Percentiles rank a stretch among this genome's conserved stretches.
Evolutionary conservation across 1,284 basidiomycete species (phyloP).

Genomic region (Naganishia sp.): DNA sequence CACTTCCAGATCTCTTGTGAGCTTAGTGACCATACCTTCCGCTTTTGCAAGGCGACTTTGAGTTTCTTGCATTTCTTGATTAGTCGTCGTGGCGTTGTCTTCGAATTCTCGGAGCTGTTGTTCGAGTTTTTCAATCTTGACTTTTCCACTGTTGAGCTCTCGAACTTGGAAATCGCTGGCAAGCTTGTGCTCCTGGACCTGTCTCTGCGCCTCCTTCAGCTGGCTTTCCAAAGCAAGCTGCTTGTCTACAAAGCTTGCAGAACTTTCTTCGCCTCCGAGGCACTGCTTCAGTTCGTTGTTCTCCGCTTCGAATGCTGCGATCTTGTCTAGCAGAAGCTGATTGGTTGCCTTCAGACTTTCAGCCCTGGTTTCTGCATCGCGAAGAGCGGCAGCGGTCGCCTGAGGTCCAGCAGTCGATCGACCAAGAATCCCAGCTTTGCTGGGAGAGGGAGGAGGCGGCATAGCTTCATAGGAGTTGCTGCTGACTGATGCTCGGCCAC

Average conservation of each 20-base stretch:
- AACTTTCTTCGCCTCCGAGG: slow-evolving; percentile 21
- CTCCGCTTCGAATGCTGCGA: slow-evolving; percentile 49
- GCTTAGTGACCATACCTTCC: slow-evolving; percentile 43
- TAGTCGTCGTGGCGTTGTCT: slow-evolving; percentile 39
- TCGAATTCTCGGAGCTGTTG: slow-evolving; percentile 39
- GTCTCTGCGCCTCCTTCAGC: slow-evolving; percentile 31
- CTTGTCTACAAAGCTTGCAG: neutral
- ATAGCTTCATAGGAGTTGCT: slow-evolving; percentile 46
- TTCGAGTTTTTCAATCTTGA: slow-evolving; percentile 44
- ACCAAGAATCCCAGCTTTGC: slow-evolving; percentile 38
- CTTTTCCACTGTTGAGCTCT: slow-evolving; percentile 27
- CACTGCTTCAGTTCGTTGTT: slow-evolving; percentile 45
- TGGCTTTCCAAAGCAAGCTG: slow-evolving; percentile 14
- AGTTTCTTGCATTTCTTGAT: slow-evolving; percentile 41
- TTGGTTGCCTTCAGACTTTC: slow-evolving; percentile 25
- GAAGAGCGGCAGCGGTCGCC: slow-evolving; percentile 5
- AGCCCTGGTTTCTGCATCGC: slow-evolving; percentile 8
- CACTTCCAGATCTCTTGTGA: slow-evolving; percentile 48
- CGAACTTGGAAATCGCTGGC: slow-evolving; percentile 33
- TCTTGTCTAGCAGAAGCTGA: slow-evolving; percentile 59
- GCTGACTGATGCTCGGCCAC: slow-evolving; percentile 37
- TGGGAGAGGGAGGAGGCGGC: slow-evolving; percentile 54
- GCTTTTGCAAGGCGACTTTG: slow-evolving; percentile 39
- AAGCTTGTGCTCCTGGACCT: slow-evolving; percentile 29
- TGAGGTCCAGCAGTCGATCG: slow-evolving; percentile 29